phyloP scores from a whole-genome alignment of 2,329 filamentous ascomycete genomes.

The Aureobasidium sp. region DNA sequence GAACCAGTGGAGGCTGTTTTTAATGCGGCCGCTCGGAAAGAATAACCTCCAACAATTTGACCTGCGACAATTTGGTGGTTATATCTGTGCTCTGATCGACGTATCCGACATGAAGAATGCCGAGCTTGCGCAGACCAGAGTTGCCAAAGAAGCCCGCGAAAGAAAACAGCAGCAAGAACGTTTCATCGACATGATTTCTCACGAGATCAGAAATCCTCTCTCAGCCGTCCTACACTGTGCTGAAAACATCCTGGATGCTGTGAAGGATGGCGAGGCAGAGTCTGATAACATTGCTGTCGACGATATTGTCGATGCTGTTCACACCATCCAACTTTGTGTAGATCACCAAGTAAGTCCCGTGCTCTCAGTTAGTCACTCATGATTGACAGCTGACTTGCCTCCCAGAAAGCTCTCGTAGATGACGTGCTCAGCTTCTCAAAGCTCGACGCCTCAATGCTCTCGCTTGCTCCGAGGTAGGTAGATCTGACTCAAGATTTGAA shows the following conservation, averaged over 20 bases:
- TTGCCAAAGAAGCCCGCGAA: slow-evolving; percentile 37
- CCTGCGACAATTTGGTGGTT: slow-evolving; percentile 33
- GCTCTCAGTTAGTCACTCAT: neutral
- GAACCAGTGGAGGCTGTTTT: slow-evolving; percentile 35
- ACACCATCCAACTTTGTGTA: slow-evolving; percentile 37
- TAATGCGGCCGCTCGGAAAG: slow-evolving; percentile 37
- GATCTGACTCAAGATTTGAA: neutral
- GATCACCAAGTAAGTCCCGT: slow-evolving; percentile 30
- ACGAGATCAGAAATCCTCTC: slow-evolving; percentile 33
- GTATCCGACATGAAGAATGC: slow-evolving; percentile 41
- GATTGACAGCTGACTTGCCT: neutral
- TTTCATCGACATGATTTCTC: slow-evolving; percentile 41
- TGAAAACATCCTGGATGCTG: slow-evolving; percentile 34
- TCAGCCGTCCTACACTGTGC: slow-evolving; percentile 36
- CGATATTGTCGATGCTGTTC: slow-evolving; percentile 24
- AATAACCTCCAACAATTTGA: slow-evolving; percentile 29
- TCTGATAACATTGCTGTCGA: slow-evolving; percentile 19
- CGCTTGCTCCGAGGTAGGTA: slow-evolving; percentile 21
- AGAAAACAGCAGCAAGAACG: slow-evolving; percentile 40
- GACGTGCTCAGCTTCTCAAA: slow-evolving; percentile 34
- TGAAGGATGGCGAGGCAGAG: slow-evolving; percentile 17
- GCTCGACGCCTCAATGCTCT: slow-evolving; percentile 28
- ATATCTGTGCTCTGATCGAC: slow-evolving; percentile 41
- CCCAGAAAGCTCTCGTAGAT: slow-evolving; percentile 31
- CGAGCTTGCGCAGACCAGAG: slow-evolving; percentile 35